These are phyloP conservation scores for Xylogone sp. DNA, from an alignment of 2,329 filamentous ascomycete species.

Conservation along the genomic window DNA sequence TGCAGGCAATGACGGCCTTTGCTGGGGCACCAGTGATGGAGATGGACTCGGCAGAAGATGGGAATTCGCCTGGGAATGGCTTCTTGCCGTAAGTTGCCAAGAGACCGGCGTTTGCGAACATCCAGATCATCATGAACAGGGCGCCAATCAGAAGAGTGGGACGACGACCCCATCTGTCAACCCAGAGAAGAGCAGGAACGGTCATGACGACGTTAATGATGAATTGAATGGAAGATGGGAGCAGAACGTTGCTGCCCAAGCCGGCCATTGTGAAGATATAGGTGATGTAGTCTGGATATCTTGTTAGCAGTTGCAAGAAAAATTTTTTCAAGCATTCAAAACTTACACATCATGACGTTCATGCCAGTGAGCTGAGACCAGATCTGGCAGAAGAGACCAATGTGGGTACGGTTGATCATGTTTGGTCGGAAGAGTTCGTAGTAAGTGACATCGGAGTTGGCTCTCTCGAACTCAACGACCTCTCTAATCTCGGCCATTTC, in stretches of 20 bases:
- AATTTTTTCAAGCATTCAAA: not conserved
- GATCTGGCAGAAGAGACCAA: slow-evolving; percentile 68
- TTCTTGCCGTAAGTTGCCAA: slow-evolving; percentile 35
- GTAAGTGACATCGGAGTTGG: slow-evolving; percentile 64
- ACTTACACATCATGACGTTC: slow-evolving; percentile 74
- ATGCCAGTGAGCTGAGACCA: slow-evolving; percentile 75
- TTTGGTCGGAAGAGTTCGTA: slow-evolving; percentile 64
- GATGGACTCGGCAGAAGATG: slow-evolving; percentile 38
- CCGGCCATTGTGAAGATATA: slow-evolving; percentile 73
- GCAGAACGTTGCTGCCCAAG: slow-evolving; percentile 53
- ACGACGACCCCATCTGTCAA: slow-evolving; percentile 74
- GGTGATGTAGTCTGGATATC: slow-evolving; percentile 4
- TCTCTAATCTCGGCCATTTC: slow-evolving; percentile 72
- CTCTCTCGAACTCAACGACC: slow-evolving; percentile 67
- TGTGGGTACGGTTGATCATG: slow-evolving; percentile 67
- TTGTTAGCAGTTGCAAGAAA: slow-evolving; percentile 32
- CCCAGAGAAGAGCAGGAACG: slow-evolving; percentile 67
- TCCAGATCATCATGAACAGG: slow-evolving; percentile 24
- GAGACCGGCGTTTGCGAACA: slow-evolving; percentile 39
- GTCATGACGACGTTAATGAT: slow-evolving; percentile 81
- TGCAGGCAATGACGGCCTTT: slow-evolving; percentile 56
- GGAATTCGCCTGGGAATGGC: slow-evolving; percentile 29
- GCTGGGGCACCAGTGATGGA: slow-evolving; percentile 40
- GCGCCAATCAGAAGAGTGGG: slow-evolving; percentile 60
- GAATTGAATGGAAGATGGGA: slow-evolving; percentile 68